Conservation (phyloP, 352 stramenopile genomes). For the Thraustochytrium sp. region DNA sequence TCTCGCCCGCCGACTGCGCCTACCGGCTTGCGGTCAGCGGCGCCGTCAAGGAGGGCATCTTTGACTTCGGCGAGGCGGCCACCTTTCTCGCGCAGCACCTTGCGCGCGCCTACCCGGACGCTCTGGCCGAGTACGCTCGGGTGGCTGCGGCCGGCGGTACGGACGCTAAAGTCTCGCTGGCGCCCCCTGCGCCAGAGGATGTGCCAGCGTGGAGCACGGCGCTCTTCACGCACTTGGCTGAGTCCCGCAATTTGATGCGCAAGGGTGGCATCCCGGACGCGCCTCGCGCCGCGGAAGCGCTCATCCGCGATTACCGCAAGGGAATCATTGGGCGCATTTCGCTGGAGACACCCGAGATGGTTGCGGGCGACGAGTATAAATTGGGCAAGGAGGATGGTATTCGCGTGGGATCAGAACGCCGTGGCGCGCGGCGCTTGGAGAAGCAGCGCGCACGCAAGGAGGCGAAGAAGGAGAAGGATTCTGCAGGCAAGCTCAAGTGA, state of each 20-base stretch:
- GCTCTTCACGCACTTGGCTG: neutral
- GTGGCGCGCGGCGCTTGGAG: neutral
- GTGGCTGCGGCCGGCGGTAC: neutral
- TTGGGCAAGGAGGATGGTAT: neutral
- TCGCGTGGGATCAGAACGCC: neutral
- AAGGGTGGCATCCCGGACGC: neutral
- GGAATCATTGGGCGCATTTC: neutral
- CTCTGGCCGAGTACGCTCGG: neutral
- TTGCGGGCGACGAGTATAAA: neutral
- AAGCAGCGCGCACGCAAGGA: neutral
- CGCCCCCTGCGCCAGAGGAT: too few species aligned
- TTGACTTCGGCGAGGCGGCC: neutral
- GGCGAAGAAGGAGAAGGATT: neutral
- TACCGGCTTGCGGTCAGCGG: neutral
- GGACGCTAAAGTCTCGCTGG: neutral
- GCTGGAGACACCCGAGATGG: slow-evolving; percentile 25
- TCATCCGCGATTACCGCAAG: neutral
- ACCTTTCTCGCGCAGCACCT: neutral
- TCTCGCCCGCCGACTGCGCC: neutral
- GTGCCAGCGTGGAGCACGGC: neutral
- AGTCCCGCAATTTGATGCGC: neutral
- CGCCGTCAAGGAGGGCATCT: slow-evolving; percentile 26
- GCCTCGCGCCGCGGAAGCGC: neutral
- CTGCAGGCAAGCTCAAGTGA: neutral
- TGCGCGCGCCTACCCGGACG: neutral